Evolutionary conservation across 495 filamentous ascomycete genomes (phyloP), one percentile per base, ranked within the genome.

Genomic region (Zalerion maritima): DNA sequence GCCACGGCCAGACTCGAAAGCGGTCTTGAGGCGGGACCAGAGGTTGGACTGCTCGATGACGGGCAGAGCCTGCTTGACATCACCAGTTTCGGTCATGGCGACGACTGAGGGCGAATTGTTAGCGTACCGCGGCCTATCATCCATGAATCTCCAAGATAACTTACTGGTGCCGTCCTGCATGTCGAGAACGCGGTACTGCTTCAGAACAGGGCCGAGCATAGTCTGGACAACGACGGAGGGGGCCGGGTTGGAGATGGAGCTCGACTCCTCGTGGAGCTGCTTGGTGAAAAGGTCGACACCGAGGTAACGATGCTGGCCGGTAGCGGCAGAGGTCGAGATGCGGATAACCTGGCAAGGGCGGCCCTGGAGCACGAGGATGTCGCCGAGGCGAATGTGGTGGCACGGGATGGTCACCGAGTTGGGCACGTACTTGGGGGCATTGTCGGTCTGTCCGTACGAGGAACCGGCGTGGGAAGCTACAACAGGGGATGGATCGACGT

Each of bases 261-360:
- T 85, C 28, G 85, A 92, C 77, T 97, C 89, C 64, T 97, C 89
- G 58, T 96, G 86, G 31, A 97, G 76, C 64, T 94, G 81, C 73
- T 94, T 87, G 70, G 85, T 93, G 82, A 97, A 97, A 47, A 97
- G 81, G 63, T 97, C 89, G 40, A 97, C 89, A 70, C 89, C 89
- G 32, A 96, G 80, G 76, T 96, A 97, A 54, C 89, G 83, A 71
- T 96, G 83, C 74, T 97, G 89, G 55, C 91, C 89, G 25, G 89
- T 97, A 67, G 92, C 86, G 40, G 81, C 73, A 34, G 91, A 96
- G 60, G 85, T 91, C 42, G 84, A 91, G 77, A 97, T 94, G 49
- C 86, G 86, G 71, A 97, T 97, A 55, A 97, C 87, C 73, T 96
- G 89, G 81, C 87, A 96, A 38, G 91, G 89, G 42, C 89, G 91